Percentiles rank a stretch among this genome's conserved stretches.
Conservation (phyloP, 495 filamentous ascomycete species). For the Podospora conica region DNA sequence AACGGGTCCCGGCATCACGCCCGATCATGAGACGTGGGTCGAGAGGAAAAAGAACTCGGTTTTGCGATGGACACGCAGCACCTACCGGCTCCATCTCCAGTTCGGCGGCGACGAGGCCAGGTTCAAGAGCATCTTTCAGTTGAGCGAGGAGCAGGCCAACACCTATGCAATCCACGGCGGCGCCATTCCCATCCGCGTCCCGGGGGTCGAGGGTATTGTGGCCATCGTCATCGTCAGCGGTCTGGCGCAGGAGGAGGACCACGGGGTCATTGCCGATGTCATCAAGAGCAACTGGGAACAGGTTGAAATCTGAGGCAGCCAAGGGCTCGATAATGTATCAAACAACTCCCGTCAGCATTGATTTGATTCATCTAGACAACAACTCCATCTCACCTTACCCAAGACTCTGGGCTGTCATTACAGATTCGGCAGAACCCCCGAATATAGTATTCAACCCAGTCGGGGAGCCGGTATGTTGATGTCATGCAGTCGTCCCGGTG, state of each 20-base stretch:
- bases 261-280: constrained; percentile 64
- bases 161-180: constrained; percentile 73
- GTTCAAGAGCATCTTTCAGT: constrained; percentile 10
- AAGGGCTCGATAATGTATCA: neutral
- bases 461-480: neutral
- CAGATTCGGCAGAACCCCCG: neutral
- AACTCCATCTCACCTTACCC: neutral
- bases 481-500: neutral
- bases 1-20: constrained; percentile 47
- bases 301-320: neutral
- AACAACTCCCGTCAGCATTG: neutral
- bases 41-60: constrained; percentile 55
- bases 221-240: constrained; percentile 71
- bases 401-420: neutral
- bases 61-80: constrained; percentile 59
- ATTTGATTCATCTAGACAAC: neutral
- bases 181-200: constrained; percentile 62
- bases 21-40: constrained; percentile 60
- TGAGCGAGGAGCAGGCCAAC: constrained; percentile 37
- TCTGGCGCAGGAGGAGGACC: constrained; percentile 71
- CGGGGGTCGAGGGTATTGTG: constrained; percentile 63
- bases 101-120: constrained; percentile 48
- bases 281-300: constrained; percentile 44
- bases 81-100: constrained; percentile 61
- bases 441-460: neutral